Evolutionary conservation across 192 early-diverging fungal genomes (phyloP).

Genomic region (Entomortierella parvispora): DNA sequence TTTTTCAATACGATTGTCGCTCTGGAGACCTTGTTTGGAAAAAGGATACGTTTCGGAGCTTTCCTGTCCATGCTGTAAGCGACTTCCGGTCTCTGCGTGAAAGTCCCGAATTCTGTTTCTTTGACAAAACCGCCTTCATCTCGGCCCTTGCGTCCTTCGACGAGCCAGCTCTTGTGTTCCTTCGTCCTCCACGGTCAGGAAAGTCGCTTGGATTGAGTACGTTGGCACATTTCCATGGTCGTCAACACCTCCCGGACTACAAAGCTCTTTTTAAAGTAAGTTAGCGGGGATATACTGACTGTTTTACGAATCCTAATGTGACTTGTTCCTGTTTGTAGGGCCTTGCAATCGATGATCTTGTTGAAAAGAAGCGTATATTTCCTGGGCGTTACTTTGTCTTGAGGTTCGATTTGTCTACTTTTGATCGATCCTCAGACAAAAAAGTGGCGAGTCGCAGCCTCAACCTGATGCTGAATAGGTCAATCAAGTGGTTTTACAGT

Average conservation of each 20-base stretch:
- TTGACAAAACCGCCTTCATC: slow-evolving; percentile 47
- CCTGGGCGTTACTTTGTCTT: slow-evolving; percentile 37
- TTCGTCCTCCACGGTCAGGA: slow-evolving; percentile 43
- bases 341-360: slow-evolving; percentile 43
- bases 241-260: slow-evolving; percentile 41
- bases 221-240: slow-evolving; percentile 51
- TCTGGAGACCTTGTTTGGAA: slow-evolving; percentile 41
- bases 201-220: slow-evolving; percentile 47
- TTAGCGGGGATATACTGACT: no score
- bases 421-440: slow-evolving; percentile 12
- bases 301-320: no score
- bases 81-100: slow-evolving; percentile 24
- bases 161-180: slow-evolving; percentile 37
- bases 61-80: slow-evolving; percentile 34
- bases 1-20: slow-evolving; percentile 30
- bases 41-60: slow-evolving; percentile 27
- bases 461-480: slow-evolving; percentile 35
- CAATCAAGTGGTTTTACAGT: slow-evolving; percentile 43
- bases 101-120: slow-evolving; percentile 25
- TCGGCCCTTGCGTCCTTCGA: slow-evolving; percentile 24
- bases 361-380: slow-evolving; percentile 3
- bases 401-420: slow-evolving; percentile 28
- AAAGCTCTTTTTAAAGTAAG: slow-evolving; percentile 37
- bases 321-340: slow-evolving; percentile 23
- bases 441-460: slow-evolving; percentile 9